Evolutionary conservation across 352 stramenopile genomes (phyloP), one percentile per base, ranked within the genome.

Genomic region (Globisporangium orthogonon): DNA sequence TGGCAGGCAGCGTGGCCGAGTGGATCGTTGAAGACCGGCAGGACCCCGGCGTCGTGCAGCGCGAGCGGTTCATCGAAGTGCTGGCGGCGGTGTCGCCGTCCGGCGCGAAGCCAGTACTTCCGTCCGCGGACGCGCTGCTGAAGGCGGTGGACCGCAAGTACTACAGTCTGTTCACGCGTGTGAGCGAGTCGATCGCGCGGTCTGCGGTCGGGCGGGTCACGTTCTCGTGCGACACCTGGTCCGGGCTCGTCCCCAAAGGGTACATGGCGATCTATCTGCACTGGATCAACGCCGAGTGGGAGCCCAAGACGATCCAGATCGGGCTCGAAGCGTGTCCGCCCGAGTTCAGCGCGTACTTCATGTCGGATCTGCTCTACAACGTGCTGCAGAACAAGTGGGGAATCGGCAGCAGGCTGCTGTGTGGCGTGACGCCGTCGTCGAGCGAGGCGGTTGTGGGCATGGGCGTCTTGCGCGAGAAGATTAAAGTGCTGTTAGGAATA

Each of bases 201-300:
- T 91, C 80, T 1, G 78, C 76, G 10, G 73, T 84, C 18, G 78
- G 80, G 1, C 78, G 78, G 30, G 76, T 91, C 59, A 84, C 78
- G 28, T 91, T 91, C 54, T 87, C 80, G 47, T 91, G 80, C 54
- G 80, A 91, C 59, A 91, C 80, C 52, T 91, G 80, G 80, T 91
- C 80, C 1, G 69, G 69, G 15, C 70, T 68, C 37, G 78, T 87
- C 39, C 74, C 76, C 63, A 91, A 91, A 69, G 80, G 78, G 3
- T 89, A 81, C 54, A 78, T 91, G 64, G 76, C 72, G 14, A 80
- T 91, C 62, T 67, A 91, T 60, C 55, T 91, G 62, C 76, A 91
- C 61, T 91, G 80, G 80, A 85, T 91, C 69, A 91, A 91, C 64
- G 78, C 80, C 7, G 80, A 91, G n/a, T 91, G 80, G 80, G 80